A percentile compares a stretch with the other conserved stretches of the same genome.
Conservation (phyloP, 208 protist species). For the Herpetomonas tarakana region DNA sequence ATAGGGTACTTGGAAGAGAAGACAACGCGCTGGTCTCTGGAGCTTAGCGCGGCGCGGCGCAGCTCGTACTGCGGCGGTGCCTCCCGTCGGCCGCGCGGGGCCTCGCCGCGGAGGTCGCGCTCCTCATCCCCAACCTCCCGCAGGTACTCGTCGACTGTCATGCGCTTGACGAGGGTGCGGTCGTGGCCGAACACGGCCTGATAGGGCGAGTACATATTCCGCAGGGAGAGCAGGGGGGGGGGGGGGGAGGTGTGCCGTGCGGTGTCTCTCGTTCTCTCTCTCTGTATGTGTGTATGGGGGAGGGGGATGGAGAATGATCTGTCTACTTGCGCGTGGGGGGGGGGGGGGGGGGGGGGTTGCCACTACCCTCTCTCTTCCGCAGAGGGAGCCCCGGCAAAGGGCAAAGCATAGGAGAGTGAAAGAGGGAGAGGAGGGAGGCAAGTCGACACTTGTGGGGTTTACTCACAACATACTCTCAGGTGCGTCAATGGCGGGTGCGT, state of each 20-base stretch:
- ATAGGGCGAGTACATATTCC: constrained; percentile 48
- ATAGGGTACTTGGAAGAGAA: constrained; percentile 77
- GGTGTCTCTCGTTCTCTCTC: neutral
- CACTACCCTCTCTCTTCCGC: too few relatives aligned
- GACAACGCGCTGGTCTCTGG: constrained; percentile 52
- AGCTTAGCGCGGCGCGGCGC: constrained; percentile 44
- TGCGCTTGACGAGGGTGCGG: constrained; percentile 59
- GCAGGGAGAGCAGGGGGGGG: neutral
- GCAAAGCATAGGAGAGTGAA: too few relatives aligned
- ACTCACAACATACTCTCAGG: too few relatives aligned
- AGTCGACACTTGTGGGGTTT: too few relatives aligned
- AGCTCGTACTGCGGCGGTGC: constrained; percentile 18
- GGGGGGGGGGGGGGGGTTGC: too few relatives aligned
- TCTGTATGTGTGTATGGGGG: too few relatives aligned
- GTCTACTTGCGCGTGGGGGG: too few relatives aligned
- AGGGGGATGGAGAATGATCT: too few relatives aligned
- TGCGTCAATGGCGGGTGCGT: too few relatives aligned
- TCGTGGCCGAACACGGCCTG: constrained; percentile 74
- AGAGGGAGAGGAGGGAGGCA: too few relatives aligned
- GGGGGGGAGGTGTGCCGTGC: neutral
- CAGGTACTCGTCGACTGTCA: constrained; percentile 63
- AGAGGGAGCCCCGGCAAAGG: too few relatives aligned
- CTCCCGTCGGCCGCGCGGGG: neutral
- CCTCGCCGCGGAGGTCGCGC: neutral
- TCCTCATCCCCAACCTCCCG: constrained; percentile 51